phyloP scores from a whole-genome alignment of 2,329 filamentous ascomycete genomes.

The Aspergillus fructus region DNA sequence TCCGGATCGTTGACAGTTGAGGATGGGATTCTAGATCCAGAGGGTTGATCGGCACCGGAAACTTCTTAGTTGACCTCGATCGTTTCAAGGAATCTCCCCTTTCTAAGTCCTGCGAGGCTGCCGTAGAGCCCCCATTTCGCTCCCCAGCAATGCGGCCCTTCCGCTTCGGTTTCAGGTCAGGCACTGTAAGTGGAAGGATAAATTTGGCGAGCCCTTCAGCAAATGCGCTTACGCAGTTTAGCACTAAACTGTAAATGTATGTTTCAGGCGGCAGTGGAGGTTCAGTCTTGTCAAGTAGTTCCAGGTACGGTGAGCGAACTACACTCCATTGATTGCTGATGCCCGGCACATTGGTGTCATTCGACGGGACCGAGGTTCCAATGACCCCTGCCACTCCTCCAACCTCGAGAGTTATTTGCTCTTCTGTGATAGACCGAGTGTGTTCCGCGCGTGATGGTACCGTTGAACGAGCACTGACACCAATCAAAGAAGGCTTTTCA shows the following conservation, averaged over 20 bases:
- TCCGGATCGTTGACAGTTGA: slow-evolving; percentile 67
- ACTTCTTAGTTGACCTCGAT: slow-evolving; percentile 26
- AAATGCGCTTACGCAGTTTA: slow-evolving; percentile 85
- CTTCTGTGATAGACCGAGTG: slow-evolving; percentile 60
- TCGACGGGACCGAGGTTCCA: slow-evolving; percentile 65
- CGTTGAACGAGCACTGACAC: slow-evolving; percentile 83
- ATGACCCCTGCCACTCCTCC: slow-evolving; percentile 87
- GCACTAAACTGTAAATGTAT: slow-evolving; percentile 84
- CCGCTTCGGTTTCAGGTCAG: slow-evolving; percentile 61
- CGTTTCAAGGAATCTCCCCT: slow-evolving; percentile 30
- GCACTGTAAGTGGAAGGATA: slow-evolving; percentile 84
- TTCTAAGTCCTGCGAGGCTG: slow-evolving; percentile 29
- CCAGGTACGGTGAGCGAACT: slow-evolving; percentile 82
- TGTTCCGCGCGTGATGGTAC: slow-evolving; percentile 66
- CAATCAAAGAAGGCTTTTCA: slow-evolving; percentile 86
- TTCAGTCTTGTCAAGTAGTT: slow-evolving; percentile 90
- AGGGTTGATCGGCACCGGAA: slow-evolving; percentile 71
- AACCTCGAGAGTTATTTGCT: slow-evolving; percentile 86
- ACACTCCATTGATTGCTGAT: slow-evolving; percentile 92
- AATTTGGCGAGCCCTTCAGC: slow-evolving; percentile 93
- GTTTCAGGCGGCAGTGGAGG: slow-evolving; percentile 82
- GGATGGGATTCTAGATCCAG: slow-evolving; percentile 72
- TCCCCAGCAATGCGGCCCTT: slow-evolving; percentile 39
- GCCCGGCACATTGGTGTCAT: slow-evolving; percentile 66
- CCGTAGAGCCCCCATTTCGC: slow-evolving; percentile 34